Percentiles rank a stretch among this genome's conserved stretches.
Evolutionary conservation across 805 yeast genomes (phyloP).

Genomic region (Candida sithepensis): DNA sequence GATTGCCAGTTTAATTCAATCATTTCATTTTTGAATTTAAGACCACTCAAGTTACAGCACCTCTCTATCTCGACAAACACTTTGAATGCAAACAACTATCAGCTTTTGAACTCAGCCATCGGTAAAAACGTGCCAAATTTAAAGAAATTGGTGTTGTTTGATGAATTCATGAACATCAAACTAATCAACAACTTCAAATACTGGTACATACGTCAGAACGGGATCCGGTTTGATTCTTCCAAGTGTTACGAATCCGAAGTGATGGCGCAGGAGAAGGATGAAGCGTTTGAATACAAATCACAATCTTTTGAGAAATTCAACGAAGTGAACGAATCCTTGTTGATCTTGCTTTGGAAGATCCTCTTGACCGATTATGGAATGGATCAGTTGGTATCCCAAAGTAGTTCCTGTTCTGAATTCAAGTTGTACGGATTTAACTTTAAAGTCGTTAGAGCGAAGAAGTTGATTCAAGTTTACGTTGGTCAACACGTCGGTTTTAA

Average conservation of each 20-base stretch:
- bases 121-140: conserved; percentile 3
- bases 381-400: conserved; percentile 5
- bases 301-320: conserved; percentile 19
- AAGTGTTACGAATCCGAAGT: conserved; percentile 19
- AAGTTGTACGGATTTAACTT: conserved; percentile 28
- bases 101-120: conserved; percentile 5
- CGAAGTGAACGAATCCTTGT: conserved; percentile 12
- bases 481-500: conserved; percentile 18
- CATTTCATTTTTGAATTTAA: conserved; percentile 8
- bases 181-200: conserved; percentile 20
- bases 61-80: conserved; percentile 21
- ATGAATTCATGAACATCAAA: conserved; percentile 20
- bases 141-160: conserved; percentile 18
- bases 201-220: conserved; percentile 24
- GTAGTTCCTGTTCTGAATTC: conserved; percentile 5
- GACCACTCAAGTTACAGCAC: conserved; percentile 2
- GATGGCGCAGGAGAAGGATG: conserved; percentile 15
- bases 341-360: conserved; percentile 24
- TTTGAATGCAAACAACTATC: conserved; percentile 12
- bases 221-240: conserved; percentile 15
- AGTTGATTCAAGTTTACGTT: conserved; percentile 20
- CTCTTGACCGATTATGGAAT: conserved; percentile 16
- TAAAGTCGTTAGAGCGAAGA: conserved; percentile 11
- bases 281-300: conserved; percentile 16
- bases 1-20: conserved; percentile 24